Evolutionary conservation across 2,329 filamentous ascomycete species (phyloP), one percentile per base, ranked within the genome.

Genomic region (Diaporthe citrichinensis): DNA sequence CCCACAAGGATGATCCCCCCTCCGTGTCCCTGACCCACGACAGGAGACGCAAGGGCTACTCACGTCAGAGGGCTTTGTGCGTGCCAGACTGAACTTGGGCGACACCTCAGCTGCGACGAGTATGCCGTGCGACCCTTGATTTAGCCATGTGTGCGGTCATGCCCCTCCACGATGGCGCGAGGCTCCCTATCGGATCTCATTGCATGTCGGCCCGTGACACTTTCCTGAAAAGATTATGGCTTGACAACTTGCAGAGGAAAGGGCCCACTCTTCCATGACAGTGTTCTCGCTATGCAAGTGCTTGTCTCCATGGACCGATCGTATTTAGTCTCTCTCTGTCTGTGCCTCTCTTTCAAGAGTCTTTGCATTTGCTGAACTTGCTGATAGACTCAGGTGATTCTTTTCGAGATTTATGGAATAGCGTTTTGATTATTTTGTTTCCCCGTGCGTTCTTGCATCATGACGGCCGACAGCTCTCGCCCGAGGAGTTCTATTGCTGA

Each of bases 1-100:
- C 31, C 44, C 46, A 68, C 65, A 53, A 14, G 65, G 65, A 68
- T 53, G 46, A 68, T 53, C 65, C 65, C 65, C 31, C 49, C 15
- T 25, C 46, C 25, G 31, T 20, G 31, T 53, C 23, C 41, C 41
- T 34, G 62, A 36, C 44, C 44, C 62, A 67, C 41, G 62, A 67
- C 44, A 34, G 61, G 61, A 65, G 39, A 46, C 41, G 39, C 59
- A 28, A 46, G 41, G 61, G 41, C 39, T 9, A 20, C 14, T 12
- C 14, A 62, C 59, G 39, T 31, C 59, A 44, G 39, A 46, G 59
- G 34, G 15, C 4, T 44, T 31, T 41, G 34, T 17, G 34, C 25
- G n/a, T 61, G 58, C 36, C 12, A 39, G 2, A 39, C 36, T 39
- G 36, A 12, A 5, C 25, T 20, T 10, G n/a, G 41, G 28, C n/a